Conservation (phyloP, 768 basidiomycete genomes). For the Russula foetens region DNA sequence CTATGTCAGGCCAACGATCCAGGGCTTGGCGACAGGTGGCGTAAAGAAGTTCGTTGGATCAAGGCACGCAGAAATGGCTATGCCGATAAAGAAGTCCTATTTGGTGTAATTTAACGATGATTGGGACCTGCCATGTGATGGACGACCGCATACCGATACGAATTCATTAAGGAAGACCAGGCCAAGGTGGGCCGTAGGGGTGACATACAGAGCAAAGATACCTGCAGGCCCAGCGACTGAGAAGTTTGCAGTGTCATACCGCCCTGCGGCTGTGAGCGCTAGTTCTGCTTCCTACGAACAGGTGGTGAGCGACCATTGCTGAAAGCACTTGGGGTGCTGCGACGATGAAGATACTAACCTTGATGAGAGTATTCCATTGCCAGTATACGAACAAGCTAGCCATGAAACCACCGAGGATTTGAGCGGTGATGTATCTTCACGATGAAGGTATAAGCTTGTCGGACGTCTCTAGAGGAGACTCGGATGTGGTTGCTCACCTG, state of each 20-base stretch:
- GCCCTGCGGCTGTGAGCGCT: conserved; percentile 24
- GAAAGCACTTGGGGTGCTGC: not conserved
- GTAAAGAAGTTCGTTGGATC: conserved; percentile 27
- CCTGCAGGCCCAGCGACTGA: conserved; percentile 30
- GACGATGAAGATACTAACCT: conserved; percentile 7
- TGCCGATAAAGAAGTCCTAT: conserved; percentile 23
- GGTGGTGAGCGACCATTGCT: not conserved
- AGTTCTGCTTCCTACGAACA: conserved; percentile 23
- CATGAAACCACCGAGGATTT: conserved; percentile 28
- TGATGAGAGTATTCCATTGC: conserved; percentile 21
- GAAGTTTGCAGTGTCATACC: conserved; percentile 30
- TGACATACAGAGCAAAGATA: conserved; percentile 32
- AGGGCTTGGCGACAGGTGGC: conserved; percentile 22
- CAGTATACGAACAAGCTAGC: conserved; percentile 26
- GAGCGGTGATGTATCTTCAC: conserved; percentile 26
- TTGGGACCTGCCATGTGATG: not conserved
- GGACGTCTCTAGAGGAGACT: not conserved
- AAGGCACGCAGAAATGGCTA: conserved; percentile 22
- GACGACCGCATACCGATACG: conserved; percentile 25
- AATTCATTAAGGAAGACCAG: conserved; percentile 35
- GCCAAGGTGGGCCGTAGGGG: conserved; percentile 27
- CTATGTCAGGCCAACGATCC: conserved; percentile 24
- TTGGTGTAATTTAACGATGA: not conserved
- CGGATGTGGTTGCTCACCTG: conserved; percentile 30
- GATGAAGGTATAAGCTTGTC: not conserved